phyloP scores from a whole-genome alignment of 2,329 filamentous ascomycete species.

The Cercospora citrullina region DNA sequence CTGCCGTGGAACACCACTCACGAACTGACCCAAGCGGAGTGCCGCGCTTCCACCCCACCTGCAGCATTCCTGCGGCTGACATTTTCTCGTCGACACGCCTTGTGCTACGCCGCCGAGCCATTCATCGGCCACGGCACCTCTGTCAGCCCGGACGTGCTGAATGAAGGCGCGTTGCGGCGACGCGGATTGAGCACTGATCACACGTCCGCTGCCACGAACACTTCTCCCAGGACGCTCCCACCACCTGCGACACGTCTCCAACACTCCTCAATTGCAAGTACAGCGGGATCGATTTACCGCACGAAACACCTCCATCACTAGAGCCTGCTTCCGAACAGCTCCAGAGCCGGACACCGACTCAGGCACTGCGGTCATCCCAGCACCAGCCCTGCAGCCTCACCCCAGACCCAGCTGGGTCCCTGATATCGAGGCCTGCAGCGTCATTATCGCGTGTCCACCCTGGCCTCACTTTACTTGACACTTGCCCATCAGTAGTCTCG shows the following conservation, averaged over 20 bases:
- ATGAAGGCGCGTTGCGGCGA: background rate
- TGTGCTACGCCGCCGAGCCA: background rate
- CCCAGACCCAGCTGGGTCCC: slow-evolving; percentile 17
- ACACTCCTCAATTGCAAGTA: background rate
- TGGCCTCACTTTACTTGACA: background rate
- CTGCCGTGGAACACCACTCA: too few species aligned
- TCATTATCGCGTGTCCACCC: slow-evolving; percentile 26
- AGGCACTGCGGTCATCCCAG: slow-evolving; percentile 15
- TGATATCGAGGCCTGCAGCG: slow-evolving; percentile 26
- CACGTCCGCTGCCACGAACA: background rate
- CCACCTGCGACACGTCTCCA: background rate
- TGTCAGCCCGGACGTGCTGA: background rate
- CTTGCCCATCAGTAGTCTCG: background rate
- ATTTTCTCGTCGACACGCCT: background rate
- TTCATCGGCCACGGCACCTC: background rate
- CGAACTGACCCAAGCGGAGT: too few species aligned
- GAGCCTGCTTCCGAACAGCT: slow-evolving; percentile 3
- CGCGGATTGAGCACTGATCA: background rate
- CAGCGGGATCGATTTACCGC: background rate
- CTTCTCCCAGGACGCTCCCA: background rate
- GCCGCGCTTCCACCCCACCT: background rate
- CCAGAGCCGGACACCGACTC: slow-evolving; percentile 4
- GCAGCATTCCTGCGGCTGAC: background rate
- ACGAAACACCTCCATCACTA: slow-evolving; percentile 9
- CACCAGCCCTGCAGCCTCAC: slow-evolving; percentile 14